phyloP scores from a whole-genome alignment of 306 rosid genomes.

The Glycyrrhiza uralensis region DNA sequence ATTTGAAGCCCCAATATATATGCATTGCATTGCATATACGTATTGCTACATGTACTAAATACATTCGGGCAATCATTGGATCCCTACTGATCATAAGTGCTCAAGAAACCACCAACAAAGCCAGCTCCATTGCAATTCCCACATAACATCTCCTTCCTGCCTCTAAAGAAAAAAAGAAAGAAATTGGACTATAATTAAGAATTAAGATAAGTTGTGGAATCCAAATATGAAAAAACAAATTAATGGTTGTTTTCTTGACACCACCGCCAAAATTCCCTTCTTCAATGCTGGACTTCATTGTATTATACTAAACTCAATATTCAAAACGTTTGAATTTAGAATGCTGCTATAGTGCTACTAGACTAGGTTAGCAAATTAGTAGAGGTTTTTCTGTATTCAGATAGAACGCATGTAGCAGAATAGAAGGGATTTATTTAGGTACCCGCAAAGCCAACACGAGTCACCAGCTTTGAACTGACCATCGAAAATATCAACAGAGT shows the following conservation, averaged over 20 bases:
- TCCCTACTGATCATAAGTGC: conserved; percentile 48
- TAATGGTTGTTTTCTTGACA: background rate
- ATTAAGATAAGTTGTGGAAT: background rate
- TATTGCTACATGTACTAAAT: background rate
- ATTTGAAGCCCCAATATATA: background rate
- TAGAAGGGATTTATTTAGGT: conserved; percentile 1
- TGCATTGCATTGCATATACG: background rate
- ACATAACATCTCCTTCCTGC: conserved; percentile 48
- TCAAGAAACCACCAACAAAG: conserved; percentile 53
- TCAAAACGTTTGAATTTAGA: too few species aligned
- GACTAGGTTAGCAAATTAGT: background rate
- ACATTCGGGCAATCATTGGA: background rate
- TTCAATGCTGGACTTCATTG: too few species aligned
- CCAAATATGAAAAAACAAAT: background rate
- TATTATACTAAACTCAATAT: too few species aligned
- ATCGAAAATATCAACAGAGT: conserved; percentile 47
- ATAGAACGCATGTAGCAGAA: background rate
- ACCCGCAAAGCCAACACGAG: conserved; percentile 63
- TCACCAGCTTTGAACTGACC: conserved; percentile 56
- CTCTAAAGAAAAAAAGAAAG: conserved; percentile 23
- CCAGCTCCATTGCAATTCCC: conserved; percentile 66
- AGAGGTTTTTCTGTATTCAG: background rate
- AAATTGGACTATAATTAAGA: background rate
- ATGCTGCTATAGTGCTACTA: conserved; percentile 3
- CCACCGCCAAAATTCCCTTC: too few species aligned